Conservation (phyloP, 2,329 filamentous ascomycete species). For the Colletotrichum orchidophilum region DNA sequence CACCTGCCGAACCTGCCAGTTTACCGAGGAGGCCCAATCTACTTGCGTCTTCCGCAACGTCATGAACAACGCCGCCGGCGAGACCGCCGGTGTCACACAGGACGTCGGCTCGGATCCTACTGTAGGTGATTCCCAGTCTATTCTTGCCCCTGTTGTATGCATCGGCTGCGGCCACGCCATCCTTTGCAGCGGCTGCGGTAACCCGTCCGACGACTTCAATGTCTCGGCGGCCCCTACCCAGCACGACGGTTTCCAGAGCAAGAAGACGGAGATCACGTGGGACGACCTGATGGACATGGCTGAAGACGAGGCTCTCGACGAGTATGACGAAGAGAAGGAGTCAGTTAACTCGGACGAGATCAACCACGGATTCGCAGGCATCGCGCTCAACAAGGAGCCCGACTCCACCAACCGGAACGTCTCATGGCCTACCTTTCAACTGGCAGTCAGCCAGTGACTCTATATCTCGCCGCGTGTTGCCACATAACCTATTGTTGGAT, state of each 20-base stretch:
- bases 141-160: slow-evolving; percentile 49
- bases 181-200: slow-evolving; percentile 51
- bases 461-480: not conserved
- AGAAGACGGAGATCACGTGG: slow-evolving; percentile 24
- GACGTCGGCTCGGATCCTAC: slow-evolving; percentile 98
- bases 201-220: slow-evolving; percentile 34
- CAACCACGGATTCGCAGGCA: slow-evolving; percentile 12
- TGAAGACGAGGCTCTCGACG: slow-evolving; percentile 46
- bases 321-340: slow-evolving; percentile 50
- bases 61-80: slow-evolving; percentile 88
- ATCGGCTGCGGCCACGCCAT: slow-evolving; percentile 57
- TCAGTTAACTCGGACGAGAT: slow-evolving; percentile 16
- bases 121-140: slow-evolving; percentile 74
- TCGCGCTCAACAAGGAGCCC: slow-evolving; percentile 9
- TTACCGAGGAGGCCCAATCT: slow-evolving; percentile 85
- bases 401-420: not conserved
- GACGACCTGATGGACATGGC: slow-evolving; percentile 35
- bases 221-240: slow-evolving; percentile 7
- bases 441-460: slow-evolving; percentile 22
- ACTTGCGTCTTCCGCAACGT: slow-evolving; percentile 96
- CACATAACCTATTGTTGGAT: not conserved
- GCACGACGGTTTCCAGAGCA: slow-evolving; percentile 1
- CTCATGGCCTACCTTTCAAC: slow-evolving; percentile 30
- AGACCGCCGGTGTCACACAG: slow-evolving; percentile 96
- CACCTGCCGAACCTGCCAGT: slow-evolving; percentile 94